Percentiles rank a stretch among this genome's conserved stretches.
Conservation (phyloP, 495 filamentous ascomycete species). For the Penicillium arizonense region DNA sequence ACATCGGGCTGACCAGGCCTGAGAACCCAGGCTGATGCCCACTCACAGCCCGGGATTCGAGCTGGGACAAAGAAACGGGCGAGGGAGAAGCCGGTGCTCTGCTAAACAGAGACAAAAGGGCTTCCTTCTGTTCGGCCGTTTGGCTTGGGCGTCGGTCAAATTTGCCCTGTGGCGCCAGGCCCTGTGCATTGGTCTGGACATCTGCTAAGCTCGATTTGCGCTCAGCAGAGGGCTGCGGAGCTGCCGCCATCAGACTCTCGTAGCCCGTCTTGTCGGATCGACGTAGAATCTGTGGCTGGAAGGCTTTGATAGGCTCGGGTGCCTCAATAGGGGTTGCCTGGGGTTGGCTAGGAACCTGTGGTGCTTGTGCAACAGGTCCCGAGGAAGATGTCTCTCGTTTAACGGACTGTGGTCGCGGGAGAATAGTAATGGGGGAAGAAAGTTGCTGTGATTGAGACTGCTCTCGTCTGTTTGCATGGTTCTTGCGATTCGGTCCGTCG, state of each 20-base stretch:
- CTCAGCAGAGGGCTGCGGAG: slow-evolving; percentile 3
- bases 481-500: slow-evolving; percentile 24
- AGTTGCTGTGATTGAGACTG: slow-evolving; percentile 19
- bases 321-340: slow-evolving; percentile 17
- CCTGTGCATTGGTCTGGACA: neutral
- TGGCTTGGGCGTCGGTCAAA: slow-evolving; percentile 45
- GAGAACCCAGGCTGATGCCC: slow-evolving; percentile 24
- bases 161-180: slow-evolving; percentile 11
- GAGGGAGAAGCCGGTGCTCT: slow-evolving; percentile 44
- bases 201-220: slow-evolving; percentile 16
- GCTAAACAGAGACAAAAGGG: slow-evolving; percentile 70
- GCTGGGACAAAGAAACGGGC: slow-evolving; percentile 14
- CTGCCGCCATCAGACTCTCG: slow-evolving; percentile 15
- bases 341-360: slow-evolving; percentile 14
- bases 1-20: slow-evolving; percentile 48
- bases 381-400: slow-evolving; percentile 31
- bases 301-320: slow-evolving; percentile 42
- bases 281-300: slow-evolving; percentile 61
- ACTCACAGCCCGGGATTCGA: slow-evolving; percentile 23
- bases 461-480: slow-evolving; percentile 17
- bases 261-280: slow-evolving; percentile 44
- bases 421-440: slow-evolving; percentile 44
- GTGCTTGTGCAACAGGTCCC: slow-evolving; percentile 10
- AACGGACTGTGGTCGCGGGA: slow-evolving; percentile 38
- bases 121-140: slow-evolving; percentile 61